Conservation (phyloP, 1,284 basidiomycete species). For the Clitocybe nebularis region DNA sequence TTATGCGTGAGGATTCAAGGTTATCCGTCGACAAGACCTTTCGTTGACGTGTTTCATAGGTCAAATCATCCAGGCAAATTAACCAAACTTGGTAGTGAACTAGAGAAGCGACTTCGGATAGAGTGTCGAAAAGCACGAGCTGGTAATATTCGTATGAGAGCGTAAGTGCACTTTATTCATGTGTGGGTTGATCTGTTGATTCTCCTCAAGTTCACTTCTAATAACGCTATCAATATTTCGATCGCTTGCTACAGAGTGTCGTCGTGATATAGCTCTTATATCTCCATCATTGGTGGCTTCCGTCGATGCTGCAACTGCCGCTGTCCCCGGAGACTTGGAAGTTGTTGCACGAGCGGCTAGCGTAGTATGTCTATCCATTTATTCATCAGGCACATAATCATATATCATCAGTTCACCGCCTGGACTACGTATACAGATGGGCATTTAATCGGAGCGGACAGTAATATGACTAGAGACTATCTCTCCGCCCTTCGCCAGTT, state of each 20-base stretch:
- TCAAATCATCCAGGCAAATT: conserved; percentile 89
- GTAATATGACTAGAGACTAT: conserved; percentile 68
- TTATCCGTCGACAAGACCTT: neutral
- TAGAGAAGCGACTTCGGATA: conserved; percentile 72
- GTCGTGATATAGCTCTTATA: conserved; percentile 81
- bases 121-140: conserved; percentile 69
- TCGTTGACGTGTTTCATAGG: conserved; percentile 17
- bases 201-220: conserved; percentile 63
- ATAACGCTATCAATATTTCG: conserved; percentile 86
- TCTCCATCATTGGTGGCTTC: conserved; percentile 76
- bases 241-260: conserved; percentile 86
- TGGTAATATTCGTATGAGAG: conserved; percentile 75
- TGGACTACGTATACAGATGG: conserved; percentile 94
- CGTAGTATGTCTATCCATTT: conserved; percentile 51
- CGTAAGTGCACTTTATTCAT: conserved; percentile 46
- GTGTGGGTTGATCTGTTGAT: neutral
- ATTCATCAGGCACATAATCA: neutral
- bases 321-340: conserved; percentile 75
- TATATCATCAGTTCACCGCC: conserved; percentile 67
- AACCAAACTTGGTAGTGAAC: conserved; percentile 78
- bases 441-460: conserved; percentile 75
- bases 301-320: conserved; percentile 63
- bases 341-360: conserved; percentile 80
- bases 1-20: conserved; percentile 56
- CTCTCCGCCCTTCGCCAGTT: conserved; percentile 68